phyloP scores from a whole-genome alignment of 1,284 basidiomycete species.

The Inonotus hispidus region DNA sequence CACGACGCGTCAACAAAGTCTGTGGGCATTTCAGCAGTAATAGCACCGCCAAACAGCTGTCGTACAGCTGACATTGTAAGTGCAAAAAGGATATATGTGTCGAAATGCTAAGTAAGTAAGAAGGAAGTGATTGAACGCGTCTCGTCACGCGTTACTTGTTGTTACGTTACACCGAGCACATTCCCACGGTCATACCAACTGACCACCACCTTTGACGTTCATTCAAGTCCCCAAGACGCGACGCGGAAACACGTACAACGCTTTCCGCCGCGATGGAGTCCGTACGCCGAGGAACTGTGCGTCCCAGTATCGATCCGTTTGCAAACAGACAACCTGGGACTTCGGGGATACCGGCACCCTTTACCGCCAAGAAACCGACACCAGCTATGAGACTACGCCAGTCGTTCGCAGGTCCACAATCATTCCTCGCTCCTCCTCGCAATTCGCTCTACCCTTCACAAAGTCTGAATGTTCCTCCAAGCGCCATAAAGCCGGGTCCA shows the following conservation, averaged over 20 bases:
- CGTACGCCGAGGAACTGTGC: conserved; percentile 54
- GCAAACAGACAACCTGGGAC: conserved; percentile 41
- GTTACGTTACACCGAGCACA: neutral
- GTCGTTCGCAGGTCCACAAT: conserved; percentile 63
- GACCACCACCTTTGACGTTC: neutral
- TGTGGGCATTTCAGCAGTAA: conserved; percentile 55
- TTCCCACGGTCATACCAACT: neutral
- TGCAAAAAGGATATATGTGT: neutral
- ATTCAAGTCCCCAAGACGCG: neutral
- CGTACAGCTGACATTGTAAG: conserved; percentile 24
- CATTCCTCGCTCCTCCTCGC: conserved; percentile 44
- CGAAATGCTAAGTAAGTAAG: neutral
- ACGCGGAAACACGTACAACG: no score
- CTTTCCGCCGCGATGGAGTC: conserved; percentile 49
- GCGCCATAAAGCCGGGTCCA: conserved; percentile 52
- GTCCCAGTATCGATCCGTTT: conserved; percentile 45
- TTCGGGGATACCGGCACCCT: conserved; percentile 35
- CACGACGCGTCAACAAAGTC: conserved; percentile 84
- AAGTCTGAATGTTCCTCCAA: conserved; percentile 61
- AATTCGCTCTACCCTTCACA: conserved; percentile 65
- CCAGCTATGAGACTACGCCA: conserved; percentile 43
- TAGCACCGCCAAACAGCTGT: conserved; percentile 77
- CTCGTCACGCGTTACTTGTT: neutral
- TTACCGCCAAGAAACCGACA: conserved; percentile 52
- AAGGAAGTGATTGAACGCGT: neutral